A percentile compares a stretch with the other conserved stretches of the same genome.
Conservation (phyloP, 2,329 filamentous ascomycete species). For the Trichoderma lentiforme region DNA sequence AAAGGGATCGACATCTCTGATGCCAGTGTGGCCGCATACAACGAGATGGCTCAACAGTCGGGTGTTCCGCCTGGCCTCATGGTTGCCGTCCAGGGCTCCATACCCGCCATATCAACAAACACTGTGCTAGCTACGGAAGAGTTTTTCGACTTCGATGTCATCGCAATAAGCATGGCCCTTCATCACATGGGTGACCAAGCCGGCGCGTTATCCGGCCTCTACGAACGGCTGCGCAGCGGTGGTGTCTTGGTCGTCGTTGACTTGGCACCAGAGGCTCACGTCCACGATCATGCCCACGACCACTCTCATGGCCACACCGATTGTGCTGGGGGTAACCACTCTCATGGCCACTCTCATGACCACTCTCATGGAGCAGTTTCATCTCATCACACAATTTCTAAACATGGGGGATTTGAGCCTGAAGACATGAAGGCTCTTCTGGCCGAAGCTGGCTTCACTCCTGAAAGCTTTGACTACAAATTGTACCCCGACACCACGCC, state of each 20-base stretch:
- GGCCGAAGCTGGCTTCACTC: background rate
- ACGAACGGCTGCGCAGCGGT: background rate
- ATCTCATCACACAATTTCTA: background rate
- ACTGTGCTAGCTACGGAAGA: background rate
- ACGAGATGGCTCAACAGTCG: conserved; percentile 2
- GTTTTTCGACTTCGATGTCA: background rate
- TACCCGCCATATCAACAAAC: background rate
- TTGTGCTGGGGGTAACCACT: background rate
- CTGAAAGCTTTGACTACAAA: background rate
- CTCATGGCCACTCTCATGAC: background rate
- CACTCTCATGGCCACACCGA: background rate
- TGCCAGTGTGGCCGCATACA: background rate
- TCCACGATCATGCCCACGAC: background rate
- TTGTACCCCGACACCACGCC: background rate
- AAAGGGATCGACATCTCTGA: conserved; percentile 5
- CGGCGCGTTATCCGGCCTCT: background rate
- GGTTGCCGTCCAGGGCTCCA: background rate
- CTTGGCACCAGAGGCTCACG: background rate
- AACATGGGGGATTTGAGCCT: background rate
- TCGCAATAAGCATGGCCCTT: conserved; percentile 3
- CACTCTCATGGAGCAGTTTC: background rate
- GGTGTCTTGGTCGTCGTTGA: conserved; percentile 6
- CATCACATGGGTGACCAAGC: background rate
- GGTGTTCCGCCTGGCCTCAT: background rate
- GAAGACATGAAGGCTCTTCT: conserved; percentile 1